Evolutionary conservation across 1,284 basidiomycete species (phyloP), one percentile per base, ranked within the genome.

Genomic region (Xerocomus minutiporus): DNA sequence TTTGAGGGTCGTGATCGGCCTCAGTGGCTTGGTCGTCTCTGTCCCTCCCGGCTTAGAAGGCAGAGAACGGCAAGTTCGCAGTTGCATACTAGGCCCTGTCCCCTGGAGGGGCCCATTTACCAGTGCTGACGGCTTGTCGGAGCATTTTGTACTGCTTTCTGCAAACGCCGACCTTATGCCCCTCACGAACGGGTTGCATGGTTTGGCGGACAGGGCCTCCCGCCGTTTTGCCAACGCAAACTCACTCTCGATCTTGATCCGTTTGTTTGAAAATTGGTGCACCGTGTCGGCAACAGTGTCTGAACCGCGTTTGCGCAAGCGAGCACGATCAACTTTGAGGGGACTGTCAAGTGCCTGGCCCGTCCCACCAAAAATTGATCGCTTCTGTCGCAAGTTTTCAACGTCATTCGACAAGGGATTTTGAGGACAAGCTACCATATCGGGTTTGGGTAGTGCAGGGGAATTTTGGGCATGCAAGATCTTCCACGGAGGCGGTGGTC

Each of bases 1-100:
- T 26, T 64, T 62, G 20, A 76, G 50, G 11, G 59, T 58, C 11
- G 72, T 71, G 39, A 76, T 74, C 3, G 73, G 75, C 53, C 64
- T 71, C 47, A 76, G 56, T 25, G 60, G 59, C 38, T 66, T 75
- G 17, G 15, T 13, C 13, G 47, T 52, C 26, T 41, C 34, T 9
- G 48, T 26, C 32, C 9, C 41, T 17, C 50, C 48, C 17, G 41
- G 46, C 25, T 50, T 40, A 8, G 48, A 46, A 5, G 54, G 51
- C 11, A 56, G 48, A 28, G 56, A 59, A 46, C 45, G 50, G 20
- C 25, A 53, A 28, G 17, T 2, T 25, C 56, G 64, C 15, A 57
- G n/a, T 40, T 32, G 52, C 4, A 4, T 20, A 32, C 41, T 42
- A 20, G 56, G 40, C 17, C 26, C 31, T 9, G 15, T 25, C 44